Base-by-base conservation (phyloP, 257 asterid genomes). In the Ocimum tenuiflorum region DNA sequence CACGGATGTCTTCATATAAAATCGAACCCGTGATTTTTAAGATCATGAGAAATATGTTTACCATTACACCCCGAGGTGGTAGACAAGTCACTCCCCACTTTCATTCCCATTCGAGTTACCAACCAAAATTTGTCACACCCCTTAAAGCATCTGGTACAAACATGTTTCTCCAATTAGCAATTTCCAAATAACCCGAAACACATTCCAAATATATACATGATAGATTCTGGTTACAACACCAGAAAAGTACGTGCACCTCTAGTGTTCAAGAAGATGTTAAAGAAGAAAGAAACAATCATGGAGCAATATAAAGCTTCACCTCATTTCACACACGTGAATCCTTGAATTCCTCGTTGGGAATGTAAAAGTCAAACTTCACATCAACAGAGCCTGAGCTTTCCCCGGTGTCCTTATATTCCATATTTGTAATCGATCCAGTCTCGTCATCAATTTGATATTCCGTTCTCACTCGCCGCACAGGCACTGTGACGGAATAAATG, bases 291-390 rank as follows among this genome's bases (percentile, higher is more conserved):
- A 56, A 49, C 41, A 17, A 23, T 17, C 10, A n/a, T 48, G 41
- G n/a, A n/a, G n/a, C n/a, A n/a, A n/a, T 53, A 56, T 51, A 69
- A 50, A 64, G 31, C 12, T 66, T 59, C 72, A 23, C 57, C 39
- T 18, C 68, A 15, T 49, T 64, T 72, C 73, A 72, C 70, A 75
- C 61, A n/a, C 69, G 68, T 59, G 60, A 72, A 57, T 63, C 72
- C 63, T 71, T 57, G 72, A 35, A 5, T 22, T 83, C 54, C 56
- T 89, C 89, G 38, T 80, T 68, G 10, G 97, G 96, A 69, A 88
- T n/a, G 69, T 80, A 90, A 71, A 94, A 94, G 56, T 94, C 99
- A 6, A 94, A 94, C 79, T 81, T 94, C 29, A 94, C 99, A 74
- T 94, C 99, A 49, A 94, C 95, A 1, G 96, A 84, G 53, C 99